Evolutionary conservation across 1,284 basidiomycete genomes (phyloP), one percentile per base, ranked within the genome.

Genomic region (Agroathelia rolfsii): DNA sequence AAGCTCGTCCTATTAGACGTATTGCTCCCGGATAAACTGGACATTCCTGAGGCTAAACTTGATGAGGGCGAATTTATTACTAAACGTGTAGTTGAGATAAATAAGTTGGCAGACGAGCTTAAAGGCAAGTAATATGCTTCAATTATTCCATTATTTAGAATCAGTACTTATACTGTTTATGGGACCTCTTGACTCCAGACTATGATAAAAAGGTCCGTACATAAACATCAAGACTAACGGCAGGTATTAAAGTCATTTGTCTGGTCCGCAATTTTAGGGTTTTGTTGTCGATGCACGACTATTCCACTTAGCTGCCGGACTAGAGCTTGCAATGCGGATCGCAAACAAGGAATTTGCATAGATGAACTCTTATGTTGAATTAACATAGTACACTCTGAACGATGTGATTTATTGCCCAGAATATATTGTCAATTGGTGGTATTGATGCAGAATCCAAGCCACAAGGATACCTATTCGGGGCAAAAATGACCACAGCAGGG

Each of bases 11-110:
- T 72, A 18, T 62, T 86, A 15, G 65, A 67, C 37, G 76, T 89
- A 1, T 56, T 64, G 2, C 62, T 85, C 19, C 58, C 69, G 10
- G 75, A 72, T 41, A 52, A 69, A 44, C 55, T 85, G 40, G 69
- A 75, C 42, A 55, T 54, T 6, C 80, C 81, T 0, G 56, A 61
- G 5, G 71, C 81, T 36, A 69, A 78, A 34, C 69, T 85, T 1
- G 82, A 87, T n/a, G 61, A 69, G 24, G 90, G 89, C 11, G 88
- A 90, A 55, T 76, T 81, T 44, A 90, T 95, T 41, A 68, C 78
- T 24, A 75, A 70, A 35, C 69, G 73, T 22, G 66, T 88, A 13
- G 73, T 93, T 2, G 75, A 77, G 28, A 46, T 94, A 10, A 51
- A 62, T 11, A 71, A 76, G 42, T 59, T 94, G 11, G 61, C 69